Conservation (phyloP, 2,329 filamentous ascomycete genomes). For the Domatiomyces globalis region DNA sequence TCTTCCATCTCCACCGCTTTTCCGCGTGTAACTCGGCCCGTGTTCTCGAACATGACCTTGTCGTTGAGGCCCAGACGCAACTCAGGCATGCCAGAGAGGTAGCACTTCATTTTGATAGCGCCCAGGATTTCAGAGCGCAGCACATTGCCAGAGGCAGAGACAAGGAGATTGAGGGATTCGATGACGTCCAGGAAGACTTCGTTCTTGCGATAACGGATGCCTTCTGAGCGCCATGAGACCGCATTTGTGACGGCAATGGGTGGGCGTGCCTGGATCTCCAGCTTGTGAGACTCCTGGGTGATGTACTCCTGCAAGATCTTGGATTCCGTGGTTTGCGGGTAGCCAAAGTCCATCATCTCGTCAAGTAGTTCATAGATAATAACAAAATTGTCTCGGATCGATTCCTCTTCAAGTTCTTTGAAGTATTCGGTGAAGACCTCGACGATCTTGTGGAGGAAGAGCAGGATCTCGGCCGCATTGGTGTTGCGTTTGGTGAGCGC, state of each 20-base stretch:
- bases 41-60: slow-evolving; percentile 99
- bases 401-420: slow-evolving; percentile 96
- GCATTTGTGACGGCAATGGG: slow-evolving; percentile 98
- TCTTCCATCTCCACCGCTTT: slow-evolving; percentile 99
- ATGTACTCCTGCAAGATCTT: slow-evolving; percentile 99
- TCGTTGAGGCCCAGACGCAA: slow-evolving; percentile 88
- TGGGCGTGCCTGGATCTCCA: slow-evolving; percentile 88
- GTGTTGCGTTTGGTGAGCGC: slow-evolving; percentile 97
- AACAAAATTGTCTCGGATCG: slow-evolving; percentile 97
- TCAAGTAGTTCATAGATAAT: slow-evolving; percentile 97
- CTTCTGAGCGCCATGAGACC: slow-evolving; percentile 94
- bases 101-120: slow-evolving; percentile 99
- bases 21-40: slow-evolving; percentile 78
- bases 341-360: slow-evolving; percentile 99
- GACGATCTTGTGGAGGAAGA: slow-evolving; percentile 95
- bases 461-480: slow-evolving; percentile 93
- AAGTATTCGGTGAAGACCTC: slow-evolving; percentile 99
- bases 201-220: slow-evolving; percentile 97
- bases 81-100: slow-evolving; percentile 95
- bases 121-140: slow-evolving; percentile 91
- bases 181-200: slow-evolving; percentile 97
- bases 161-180: slow-evolving; percentile 88
- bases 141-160: slow-evolving; percentile 88
- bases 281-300: slow-evolving; percentile 96
- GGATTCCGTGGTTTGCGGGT: slow-evolving; percentile 93